These are phyloP conservation scores for Cercis canadensis DNA, from an alignment of 306 rosid species.

Conservation along the genomic window DNA sequence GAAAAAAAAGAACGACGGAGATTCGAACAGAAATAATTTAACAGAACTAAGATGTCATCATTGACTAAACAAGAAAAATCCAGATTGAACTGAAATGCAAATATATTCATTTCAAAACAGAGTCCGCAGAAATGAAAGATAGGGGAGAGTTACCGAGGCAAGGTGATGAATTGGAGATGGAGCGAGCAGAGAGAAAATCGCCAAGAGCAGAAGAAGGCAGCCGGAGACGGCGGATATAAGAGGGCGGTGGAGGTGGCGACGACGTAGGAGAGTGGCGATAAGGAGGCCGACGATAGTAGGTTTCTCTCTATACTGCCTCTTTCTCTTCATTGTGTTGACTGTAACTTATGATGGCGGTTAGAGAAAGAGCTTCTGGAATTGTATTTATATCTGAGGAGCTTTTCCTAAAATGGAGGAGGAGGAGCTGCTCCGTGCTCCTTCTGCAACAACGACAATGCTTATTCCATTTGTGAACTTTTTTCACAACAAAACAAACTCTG, in stretches of 20 bases:
- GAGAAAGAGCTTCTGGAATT: background rate
- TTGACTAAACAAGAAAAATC: background rate
- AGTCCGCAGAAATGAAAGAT: background rate
- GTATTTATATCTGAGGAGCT: background rate
- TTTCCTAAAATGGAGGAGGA: too few species aligned
- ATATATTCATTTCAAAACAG: background rate
- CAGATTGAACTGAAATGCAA: background rate
- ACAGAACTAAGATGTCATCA: too few species aligned
- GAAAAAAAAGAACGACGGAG: background rate
- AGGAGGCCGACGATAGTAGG: slow-evolving; percentile 33
- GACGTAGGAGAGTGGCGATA: slow-evolving; percentile 40
- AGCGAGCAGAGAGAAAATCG: slow-evolving; percentile 49
- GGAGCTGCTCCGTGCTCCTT: too few species aligned
- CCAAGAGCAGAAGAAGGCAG: slow-evolving; percentile 58
- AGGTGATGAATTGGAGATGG: slow-evolving; percentile 40
- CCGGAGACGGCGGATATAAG: slow-evolving; percentile 61
- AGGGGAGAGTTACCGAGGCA: slow-evolving; percentile 29
- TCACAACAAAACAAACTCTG: too few species aligned
- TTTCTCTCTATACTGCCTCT: slow-evolving; percentile 26
- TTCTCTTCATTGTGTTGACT: slow-evolving; percentile 50
- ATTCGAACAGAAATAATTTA: too few species aligned
- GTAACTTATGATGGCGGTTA: background rate
- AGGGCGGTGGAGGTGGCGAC: slow-evolving; percentile 50
- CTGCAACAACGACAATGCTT: too few species aligned
- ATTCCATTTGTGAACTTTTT: too few species aligned